Conservation (phyloP, 352 stramenopile genomes). For the Globisporangium iwayamae region DNA sequence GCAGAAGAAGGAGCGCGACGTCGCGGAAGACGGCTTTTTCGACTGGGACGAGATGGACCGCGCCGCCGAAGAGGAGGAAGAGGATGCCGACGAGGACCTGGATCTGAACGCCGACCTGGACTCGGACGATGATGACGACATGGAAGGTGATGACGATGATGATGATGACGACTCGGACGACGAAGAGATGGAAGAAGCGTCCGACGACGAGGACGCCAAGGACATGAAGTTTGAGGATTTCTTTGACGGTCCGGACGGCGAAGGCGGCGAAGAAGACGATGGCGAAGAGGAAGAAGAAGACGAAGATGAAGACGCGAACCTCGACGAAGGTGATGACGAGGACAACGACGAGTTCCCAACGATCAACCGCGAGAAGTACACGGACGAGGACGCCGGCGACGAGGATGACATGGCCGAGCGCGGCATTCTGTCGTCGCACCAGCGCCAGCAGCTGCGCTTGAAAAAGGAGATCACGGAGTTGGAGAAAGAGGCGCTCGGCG, state of each 20-base stretch:
- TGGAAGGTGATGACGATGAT: conserved; percentile 34
- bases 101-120: conserved; percentile 25
- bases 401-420: conserved; percentile 73
- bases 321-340: conserved; percentile 38
- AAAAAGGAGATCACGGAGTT: conserved; percentile 85
- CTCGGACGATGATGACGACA: conserved; percentile 25
- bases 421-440: conserved; percentile 78
- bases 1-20: conserved; percentile 59
- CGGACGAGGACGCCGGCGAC: conserved; percentile 61
- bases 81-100: conserved; percentile 31
- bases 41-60: conserved; percentile 88
- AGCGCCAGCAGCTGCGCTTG: conserved; percentile 59
- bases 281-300: conserved; percentile 40
- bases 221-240: conserved; percentile 67
- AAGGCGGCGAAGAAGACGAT: conserved; percentile 25
- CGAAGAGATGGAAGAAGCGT: conserved; percentile 49
- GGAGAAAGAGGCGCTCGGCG: conserved; percentile 85
- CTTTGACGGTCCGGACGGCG: conserved; percentile 45
- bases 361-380: conserved; percentile 41
- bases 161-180: conserved; percentile 42
- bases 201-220: conserved; percentile 49
- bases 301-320: conserved; percentile 38
- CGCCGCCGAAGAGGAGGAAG: conserved; percentile 69
- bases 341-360: conserved; percentile 57
- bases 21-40: conserved; percentile 79